A percentile compares a stretch with the other conserved stretches of the same genome.
These are phyloP conservation scores for Solanum bukasovii DNA, from an alignment of 257 asterid genomes.

Conservation along the genomic window DNA sequence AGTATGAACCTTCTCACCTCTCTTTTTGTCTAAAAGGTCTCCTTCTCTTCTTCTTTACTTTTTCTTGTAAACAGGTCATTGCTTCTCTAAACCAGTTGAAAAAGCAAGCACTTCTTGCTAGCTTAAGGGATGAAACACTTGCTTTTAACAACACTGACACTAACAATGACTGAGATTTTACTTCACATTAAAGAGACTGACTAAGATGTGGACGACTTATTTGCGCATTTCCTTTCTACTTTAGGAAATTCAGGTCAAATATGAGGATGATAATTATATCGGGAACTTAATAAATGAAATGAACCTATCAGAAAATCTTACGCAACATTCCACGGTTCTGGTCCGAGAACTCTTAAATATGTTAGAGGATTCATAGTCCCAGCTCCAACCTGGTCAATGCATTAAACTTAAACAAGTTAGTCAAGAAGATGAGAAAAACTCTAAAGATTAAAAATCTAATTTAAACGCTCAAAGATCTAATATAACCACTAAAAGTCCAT, in stretches of 20 bases:
- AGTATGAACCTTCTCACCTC: background rate
- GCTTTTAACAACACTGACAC: background rate
- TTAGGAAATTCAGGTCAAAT: background rate
- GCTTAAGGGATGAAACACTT: background rate
- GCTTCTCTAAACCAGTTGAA: background rate
- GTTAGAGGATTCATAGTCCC: conserved; percentile 99
- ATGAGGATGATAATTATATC: background rate
- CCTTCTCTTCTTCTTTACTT: background rate
- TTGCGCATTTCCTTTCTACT: background rate
- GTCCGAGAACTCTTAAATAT: conserved; percentile 88
- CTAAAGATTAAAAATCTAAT: background rate
- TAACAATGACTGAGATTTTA: background rate
- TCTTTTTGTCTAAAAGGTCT: background rate
- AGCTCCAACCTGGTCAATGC: conserved; percentile 84
- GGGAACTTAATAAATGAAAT: background rate
- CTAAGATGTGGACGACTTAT: background rate
- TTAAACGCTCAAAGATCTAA: background rate
- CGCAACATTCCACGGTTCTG: conserved; percentile 99
- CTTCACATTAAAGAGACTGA: background rate
- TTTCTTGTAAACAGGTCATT: background rate
- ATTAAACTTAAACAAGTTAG: conserved; percentile 17
- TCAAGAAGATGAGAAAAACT: background rate
- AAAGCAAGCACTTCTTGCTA: background rate
- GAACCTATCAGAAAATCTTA: conserved; percentile 29
- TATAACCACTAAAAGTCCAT: background rate